phyloP scores from a whole-genome alignment of 331 rosid genomes.

The Arachis monticola region DNA sequence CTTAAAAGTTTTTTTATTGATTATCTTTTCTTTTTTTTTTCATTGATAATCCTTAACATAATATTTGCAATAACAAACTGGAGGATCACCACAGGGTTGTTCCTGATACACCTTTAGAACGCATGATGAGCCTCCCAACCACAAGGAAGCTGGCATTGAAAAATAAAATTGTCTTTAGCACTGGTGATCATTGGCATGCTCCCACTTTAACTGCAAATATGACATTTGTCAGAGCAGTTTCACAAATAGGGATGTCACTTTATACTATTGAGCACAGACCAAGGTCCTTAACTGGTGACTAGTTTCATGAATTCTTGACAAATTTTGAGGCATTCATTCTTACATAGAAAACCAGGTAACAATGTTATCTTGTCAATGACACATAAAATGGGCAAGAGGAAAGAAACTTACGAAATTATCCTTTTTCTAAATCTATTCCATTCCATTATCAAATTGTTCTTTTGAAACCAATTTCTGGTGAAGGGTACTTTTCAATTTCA shows the following conservation, averaged over 20 bases:
- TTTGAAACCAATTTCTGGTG: too few relatives aligned
- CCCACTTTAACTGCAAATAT: conserved; percentile 86
- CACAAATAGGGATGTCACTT: conserved; percentile 90
- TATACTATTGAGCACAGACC: conserved; percentile 73
- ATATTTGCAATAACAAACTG: conserved; percentile 32
- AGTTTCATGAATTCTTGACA: conserved; percentile 36
- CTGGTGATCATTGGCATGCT: conserved; percentile 80
- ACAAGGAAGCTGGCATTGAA: conserved; percentile 84
- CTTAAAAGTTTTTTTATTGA: conserved; percentile 3
- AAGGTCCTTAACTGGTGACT: conserved; percentile 82
- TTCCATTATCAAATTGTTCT: neutral
- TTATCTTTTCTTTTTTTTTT: conserved; percentile 32
- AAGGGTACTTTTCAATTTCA: too few relatives aligned
- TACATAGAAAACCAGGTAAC: conserved; percentile 27
- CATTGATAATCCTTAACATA: conserved; percentile 23
- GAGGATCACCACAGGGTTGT: conserved; percentile 63
- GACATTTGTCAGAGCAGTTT: conserved; percentile 85
- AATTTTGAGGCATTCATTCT: conserved; percentile 30
- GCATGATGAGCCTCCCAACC: conserved; percentile 78
- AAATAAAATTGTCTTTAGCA: conserved; percentile 84
- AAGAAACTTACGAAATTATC: neutral
- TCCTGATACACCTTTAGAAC: conserved; percentile 69
- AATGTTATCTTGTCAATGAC: conserved; percentile 13
- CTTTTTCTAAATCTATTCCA: neutral
- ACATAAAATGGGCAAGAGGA: neutral